These are phyloP conservation scores for Thymus mandschuricus DNA, from an alignment of 257 asterid species.

Conservation along the genomic window DNA sequence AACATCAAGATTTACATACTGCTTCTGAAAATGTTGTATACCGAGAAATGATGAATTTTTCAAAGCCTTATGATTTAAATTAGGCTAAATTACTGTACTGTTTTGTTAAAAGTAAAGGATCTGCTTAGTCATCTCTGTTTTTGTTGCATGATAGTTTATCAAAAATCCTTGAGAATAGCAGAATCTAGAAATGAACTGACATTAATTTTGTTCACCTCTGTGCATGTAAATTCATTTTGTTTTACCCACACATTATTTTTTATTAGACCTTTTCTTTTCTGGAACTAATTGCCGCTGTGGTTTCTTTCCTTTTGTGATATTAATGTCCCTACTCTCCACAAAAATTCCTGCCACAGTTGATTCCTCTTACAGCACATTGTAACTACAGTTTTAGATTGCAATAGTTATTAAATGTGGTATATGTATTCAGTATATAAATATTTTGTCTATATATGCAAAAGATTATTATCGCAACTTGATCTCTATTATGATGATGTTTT, in stretches of 20 bases:
- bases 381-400: constrained; percentile 2
- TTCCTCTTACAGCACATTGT: background rate
- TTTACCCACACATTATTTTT: background rate
- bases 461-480: background rate
- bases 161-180: background rate
- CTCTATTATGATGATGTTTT: background rate
- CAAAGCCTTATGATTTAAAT: too few relatives aligned
- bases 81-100: background rate
- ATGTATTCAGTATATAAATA: background rate
- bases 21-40: background rate
- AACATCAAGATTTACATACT: background rate
- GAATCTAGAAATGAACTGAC: too few relatives aligned
- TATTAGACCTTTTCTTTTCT: background rate
- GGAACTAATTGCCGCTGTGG: background rate
- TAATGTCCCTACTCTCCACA: background rate
- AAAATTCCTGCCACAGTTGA: background rate
- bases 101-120: too few relatives aligned
- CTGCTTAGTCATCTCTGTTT: too few relatives aligned
- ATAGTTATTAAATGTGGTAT: background rate
- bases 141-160: too few relatives aligned
- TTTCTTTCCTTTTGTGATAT: background rate
- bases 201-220: background rate
- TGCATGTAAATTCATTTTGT: background rate
- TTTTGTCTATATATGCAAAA: constrained; percentile 1
- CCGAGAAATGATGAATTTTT: background rate